These are phyloP conservation scores for Xylariaceae sp. DNA, from an alignment of 2,329 filamentous ascomycete species.

Conservation along the genomic window DNA sequence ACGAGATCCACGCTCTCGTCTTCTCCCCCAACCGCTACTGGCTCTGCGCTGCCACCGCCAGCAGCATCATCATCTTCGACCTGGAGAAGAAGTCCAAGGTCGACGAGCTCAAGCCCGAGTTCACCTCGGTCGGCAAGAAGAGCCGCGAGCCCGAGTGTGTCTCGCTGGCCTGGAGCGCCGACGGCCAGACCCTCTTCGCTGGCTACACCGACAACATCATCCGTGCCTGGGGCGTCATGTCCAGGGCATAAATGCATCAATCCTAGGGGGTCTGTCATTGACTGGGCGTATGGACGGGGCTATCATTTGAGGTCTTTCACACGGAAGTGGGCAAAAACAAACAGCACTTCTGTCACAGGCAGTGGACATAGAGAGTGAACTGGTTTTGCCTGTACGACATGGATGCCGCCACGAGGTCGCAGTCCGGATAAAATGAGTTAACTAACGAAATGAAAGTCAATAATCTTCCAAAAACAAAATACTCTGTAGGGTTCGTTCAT, in stretches of 20 bases:
- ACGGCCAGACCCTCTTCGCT: constrained; percentile 98
- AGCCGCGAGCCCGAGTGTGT: constrained; percentile 98
- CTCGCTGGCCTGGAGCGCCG: constrained; percentile 93
- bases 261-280: constrained; percentile 30
- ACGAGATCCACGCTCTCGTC: constrained; percentile 99
- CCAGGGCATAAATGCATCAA: constrained; percentile 64
- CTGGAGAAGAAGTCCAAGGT: constrained; percentile 99
- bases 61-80: constrained; percentile 99
- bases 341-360: constrained; percentile 30
- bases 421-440: constrained; percentile 27
- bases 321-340: constrained; percentile 7
- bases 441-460: constrained; percentile 31
- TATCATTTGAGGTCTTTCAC: constrained; percentile 35
- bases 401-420: constrained; percentile 27
- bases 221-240: constrained; percentile 97
- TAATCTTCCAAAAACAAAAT: constrained; percentile 2
- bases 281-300: constrained; percentile 35
- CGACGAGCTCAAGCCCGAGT: constrained; percentile 98
- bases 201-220: constrained; percentile 99
- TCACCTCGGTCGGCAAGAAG: constrained; percentile 96
- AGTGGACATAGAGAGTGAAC: constrained; percentile 23
- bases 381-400: constrained; percentile 18
- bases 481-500: no score
- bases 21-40: constrained; percentile 99
- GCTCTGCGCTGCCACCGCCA: constrained; percentile 96